Conservation (phyloP, 2,329 filamentous ascomycete genomes). For the Alternaria ethzedia region DNA sequence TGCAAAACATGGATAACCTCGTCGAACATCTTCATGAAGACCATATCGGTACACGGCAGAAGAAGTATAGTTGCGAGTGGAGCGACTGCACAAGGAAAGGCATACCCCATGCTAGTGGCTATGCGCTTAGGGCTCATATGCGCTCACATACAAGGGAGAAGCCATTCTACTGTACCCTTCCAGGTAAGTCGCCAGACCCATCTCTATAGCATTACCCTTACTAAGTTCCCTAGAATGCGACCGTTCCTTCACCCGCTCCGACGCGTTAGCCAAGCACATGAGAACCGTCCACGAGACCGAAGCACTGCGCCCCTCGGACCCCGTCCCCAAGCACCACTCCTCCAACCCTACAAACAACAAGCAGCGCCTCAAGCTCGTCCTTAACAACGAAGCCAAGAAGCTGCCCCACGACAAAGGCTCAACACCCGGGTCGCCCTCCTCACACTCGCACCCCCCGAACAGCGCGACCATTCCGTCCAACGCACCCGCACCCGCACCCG, state of each 20-base stretch:
- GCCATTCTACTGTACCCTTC: conserved; percentile 94
- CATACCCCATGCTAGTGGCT: conserved; percentile 90
- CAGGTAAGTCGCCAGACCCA: conserved; percentile 67
- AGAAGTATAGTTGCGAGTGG: conserved; percentile 99
- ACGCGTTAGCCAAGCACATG: conserved; percentile 97
- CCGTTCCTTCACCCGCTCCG: conserved; percentile 92
- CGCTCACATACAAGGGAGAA: conserved; percentile 97
- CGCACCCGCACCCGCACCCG: conserved; percentile 23
- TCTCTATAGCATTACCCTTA: accelerated
- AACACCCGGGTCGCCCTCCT: conserved; percentile 45
- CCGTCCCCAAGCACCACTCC: conserved; percentile 69
- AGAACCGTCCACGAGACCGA: conserved; percentile 98
- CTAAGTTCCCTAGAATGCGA: conserved; percentile 76
- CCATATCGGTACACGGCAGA: conserved; percentile 90
- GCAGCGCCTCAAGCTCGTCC: conserved; percentile 54
- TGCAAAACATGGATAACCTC: conserved; percentile 59
- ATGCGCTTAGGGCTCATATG: conserved; percentile 97
- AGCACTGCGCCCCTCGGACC: conserved; percentile 77
- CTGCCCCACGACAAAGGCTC: conserved; percentile 40
- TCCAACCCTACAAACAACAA: conserved; percentile 55
- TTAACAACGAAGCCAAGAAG: conserved; percentile 45
- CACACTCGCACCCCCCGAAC: conserved; percentile 31
- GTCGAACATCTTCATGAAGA: conserved; percentile 74
- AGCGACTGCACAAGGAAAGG: conserved; percentile 86
- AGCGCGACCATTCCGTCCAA: conserved; percentile 26